phyloP scores from a whole-genome alignment of 805 yeast genomes.

The Yarrowia sp. region DNA sequence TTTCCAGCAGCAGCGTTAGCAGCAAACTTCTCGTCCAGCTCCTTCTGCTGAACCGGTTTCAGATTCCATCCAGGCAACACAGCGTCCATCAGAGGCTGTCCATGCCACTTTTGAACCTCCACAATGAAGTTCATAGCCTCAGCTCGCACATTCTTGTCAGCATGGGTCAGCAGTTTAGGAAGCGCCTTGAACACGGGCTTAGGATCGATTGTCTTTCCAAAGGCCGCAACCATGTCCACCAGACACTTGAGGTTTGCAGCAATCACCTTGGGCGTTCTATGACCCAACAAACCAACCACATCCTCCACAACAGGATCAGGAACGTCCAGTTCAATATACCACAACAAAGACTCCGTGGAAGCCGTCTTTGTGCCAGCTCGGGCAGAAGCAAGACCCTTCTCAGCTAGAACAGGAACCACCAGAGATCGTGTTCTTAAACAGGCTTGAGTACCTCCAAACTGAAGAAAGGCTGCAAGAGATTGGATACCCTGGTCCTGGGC shows the following conservation, averaged over 20 bases:
- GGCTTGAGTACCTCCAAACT: conserved; percentile 60
- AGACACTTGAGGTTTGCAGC: conserved; percentile 69
- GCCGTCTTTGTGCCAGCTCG: conserved; percentile 76
- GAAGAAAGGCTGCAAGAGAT: conserved; percentile 61
- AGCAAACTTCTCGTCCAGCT: conserved; percentile 72
- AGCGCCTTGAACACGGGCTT: conserved; percentile 62
- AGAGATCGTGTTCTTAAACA: conserved; percentile 49
- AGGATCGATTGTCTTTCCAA: conserved; percentile 71
- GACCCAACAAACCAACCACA: conserved; percentile 64
- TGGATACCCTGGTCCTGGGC: conserved; percentile 85
- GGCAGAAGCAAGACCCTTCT: conserved; percentile 79
- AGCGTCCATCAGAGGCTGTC: conserved; percentile 62
- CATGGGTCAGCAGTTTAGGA: conserved; percentile 78
- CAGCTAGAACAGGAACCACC: conserved; percentile 59
- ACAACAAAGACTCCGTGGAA: conserved; percentile 66
- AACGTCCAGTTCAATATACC: conserved; percentile 68
- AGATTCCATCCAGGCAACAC: conserved; percentile 63
- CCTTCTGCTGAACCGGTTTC: conserved; percentile 92
- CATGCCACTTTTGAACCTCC: conserved; percentile 76
- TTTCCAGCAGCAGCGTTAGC: conserved; percentile 50
- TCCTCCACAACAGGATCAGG: conserved; percentile 73
- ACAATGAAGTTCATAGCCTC: conserved; percentile 75
- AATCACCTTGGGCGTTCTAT: conserved; percentile 78
- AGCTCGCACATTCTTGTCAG: conserved; percentile 83
- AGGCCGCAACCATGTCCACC: conserved; percentile 60